Percentiles rank a stretch among this genome's conserved stretches.
phyloP scores from a whole-genome alignment of 768 basidiomycete species.

The Leccinum arenicola region DNA sequence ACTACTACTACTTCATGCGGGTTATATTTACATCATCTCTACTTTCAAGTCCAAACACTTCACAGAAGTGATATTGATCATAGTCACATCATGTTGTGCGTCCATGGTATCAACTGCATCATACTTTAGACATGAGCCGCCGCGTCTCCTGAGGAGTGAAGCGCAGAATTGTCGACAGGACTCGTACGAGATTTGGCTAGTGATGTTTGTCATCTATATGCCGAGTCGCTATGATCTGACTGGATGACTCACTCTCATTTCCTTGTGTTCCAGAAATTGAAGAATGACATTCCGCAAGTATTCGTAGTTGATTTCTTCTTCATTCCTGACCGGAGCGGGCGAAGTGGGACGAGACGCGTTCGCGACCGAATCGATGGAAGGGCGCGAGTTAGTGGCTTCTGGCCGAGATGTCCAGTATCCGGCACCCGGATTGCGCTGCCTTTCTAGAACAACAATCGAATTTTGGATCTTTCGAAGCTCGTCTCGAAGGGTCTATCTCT shows the following conservation, averaged over 20 bases:
- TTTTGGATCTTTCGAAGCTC: constrained; percentile 95
- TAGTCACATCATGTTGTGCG: background rate
- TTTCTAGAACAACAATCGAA: constrained; percentile 84
- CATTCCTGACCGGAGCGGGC: constrained; percentile 42
- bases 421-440: constrained; percentile 89
- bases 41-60: background rate
- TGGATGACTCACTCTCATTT: constrained; percentile 79
- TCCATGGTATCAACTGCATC: constrained; percentile 13
- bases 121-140: constrained; percentile 84
- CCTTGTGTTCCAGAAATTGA: constrained; percentile 97
- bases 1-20: background rate
- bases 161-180: constrained; percentile 86
- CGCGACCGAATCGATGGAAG: constrained; percentile 43
- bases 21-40: background rate
- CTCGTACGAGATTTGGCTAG: constrained; percentile 86
- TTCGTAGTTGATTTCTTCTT: constrained; percentile 94
- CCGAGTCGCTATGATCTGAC: background rate
- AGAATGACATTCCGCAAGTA: constrained; percentile 95
- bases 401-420: constrained; percentile 78
- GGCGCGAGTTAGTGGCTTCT: constrained; percentile 33
- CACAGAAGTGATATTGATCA: constrained; percentile 1
- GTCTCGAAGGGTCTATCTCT: constrained; percentile 78
- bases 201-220: constrained; percentile 6
- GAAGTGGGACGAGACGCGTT: constrained; percentile 36
- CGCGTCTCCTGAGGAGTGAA: constrained; percentile 96